These are phyloP conservation scores for Hanseniaspora mollemarum DNA, from an alignment of 805 yeast genomes.

Conservation along the genomic window DNA sequence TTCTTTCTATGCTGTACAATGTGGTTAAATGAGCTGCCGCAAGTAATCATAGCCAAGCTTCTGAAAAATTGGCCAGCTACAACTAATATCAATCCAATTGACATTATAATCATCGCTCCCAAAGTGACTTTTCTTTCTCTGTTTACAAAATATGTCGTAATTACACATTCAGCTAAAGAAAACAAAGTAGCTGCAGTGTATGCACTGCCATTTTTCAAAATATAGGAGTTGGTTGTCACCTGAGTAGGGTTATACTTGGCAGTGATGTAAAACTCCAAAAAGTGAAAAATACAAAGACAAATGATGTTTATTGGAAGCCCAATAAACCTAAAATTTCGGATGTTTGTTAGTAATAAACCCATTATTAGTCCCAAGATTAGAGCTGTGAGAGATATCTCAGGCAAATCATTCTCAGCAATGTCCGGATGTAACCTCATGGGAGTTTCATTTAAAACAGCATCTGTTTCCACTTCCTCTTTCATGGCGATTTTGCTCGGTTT, in stretches of 20 bases:
- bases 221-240: slow-evolving; percentile 58
- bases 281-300: slow-evolving; percentile 55
- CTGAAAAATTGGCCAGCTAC: slow-evolving; percentile 57
- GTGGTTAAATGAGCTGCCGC: slow-evolving; percentile 79
- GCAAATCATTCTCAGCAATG: slow-evolving; percentile 34
- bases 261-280: slow-evolving; percentile 71
- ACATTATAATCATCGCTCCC: slow-evolving; percentile 19
- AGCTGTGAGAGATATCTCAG: slow-evolving; percentile 37
- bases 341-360: slow-evolving; percentile 32
- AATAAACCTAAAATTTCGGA: slow-evolving; percentile 26
- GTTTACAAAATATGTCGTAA: slow-evolving; percentile 37
- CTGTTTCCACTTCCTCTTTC: too few relatives aligned
- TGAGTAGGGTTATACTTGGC: slow-evolving; percentile 58
- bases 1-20: slow-evolving; percentile 45
- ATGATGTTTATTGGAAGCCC: slow-evolving; percentile 40
- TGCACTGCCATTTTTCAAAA: slow-evolving; percentile 50
- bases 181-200: slow-evolving; percentile 47
- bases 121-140: slow-evolving; percentile 23
- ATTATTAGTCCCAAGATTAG: slow-evolving; percentile 34
- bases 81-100: slow-evolving; percentile 39
- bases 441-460: neutral
- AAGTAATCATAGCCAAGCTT: slow-evolving; percentile 74
- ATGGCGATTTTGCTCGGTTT: too few relatives aligned
- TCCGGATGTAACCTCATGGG: slow-evolving; percentile 23
- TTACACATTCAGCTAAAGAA: slow-evolving; percentile 41